A percentile compares a stretch with the other conserved stretches of the same genome.
phyloP scores from a whole-genome alignment of 2,329 filamentous ascomycete genomes.

The Fusarium sp. region DNA sequence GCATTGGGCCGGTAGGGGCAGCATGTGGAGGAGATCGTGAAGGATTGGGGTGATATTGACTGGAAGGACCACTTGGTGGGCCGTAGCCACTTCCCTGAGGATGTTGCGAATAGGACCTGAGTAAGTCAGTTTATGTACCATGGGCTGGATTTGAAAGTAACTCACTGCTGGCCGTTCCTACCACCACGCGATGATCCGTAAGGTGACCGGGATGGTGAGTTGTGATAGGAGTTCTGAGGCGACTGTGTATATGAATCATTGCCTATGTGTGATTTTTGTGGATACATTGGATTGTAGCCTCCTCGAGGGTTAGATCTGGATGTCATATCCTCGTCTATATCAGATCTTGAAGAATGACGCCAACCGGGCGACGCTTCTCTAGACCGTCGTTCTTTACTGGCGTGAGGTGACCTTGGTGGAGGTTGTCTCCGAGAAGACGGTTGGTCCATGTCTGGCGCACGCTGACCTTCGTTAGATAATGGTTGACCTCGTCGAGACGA shows the following conservation, averaged over 20 bases:
- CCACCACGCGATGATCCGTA: constrained; percentile 54
- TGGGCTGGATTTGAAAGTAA: background rate
- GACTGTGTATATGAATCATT: constrained; percentile 56
- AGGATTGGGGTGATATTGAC: constrained; percentile 63
- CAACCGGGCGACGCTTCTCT: constrained; percentile 47
- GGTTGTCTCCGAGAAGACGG: constrained; percentile 34
- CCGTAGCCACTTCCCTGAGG: constrained; percentile 62
- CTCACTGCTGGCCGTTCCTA: constrained; percentile 56
- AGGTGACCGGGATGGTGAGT: constrained; percentile 58
- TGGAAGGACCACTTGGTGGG: constrained; percentile 63
- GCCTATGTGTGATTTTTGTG: constrained; percentile 52
- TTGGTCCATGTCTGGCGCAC: constrained; percentile 38
- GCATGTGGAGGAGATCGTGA: constrained; percentile 64
- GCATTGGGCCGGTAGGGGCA: constrained; percentile 67
- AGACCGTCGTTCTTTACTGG: constrained; percentile 45
- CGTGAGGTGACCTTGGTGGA: constrained; percentile 45
- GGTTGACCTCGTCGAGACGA: constrained; percentile 37
- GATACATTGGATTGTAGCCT: constrained; percentile 54
- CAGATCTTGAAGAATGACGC: constrained; percentile 60
- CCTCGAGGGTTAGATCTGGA: constrained; percentile 57
- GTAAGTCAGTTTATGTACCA: constrained; percentile 11
- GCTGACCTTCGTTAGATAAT: constrained; percentile 41
- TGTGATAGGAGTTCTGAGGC: constrained; percentile 59
- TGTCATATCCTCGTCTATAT: constrained; percentile 63
- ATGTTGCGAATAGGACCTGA: constrained; percentile 72